A percentile compares a stretch with the other conserved stretches of the same genome.
Conservation (phyloP, 2,329 filamentous ascomycete genomes). For the Fusarium sp. region DNA sequence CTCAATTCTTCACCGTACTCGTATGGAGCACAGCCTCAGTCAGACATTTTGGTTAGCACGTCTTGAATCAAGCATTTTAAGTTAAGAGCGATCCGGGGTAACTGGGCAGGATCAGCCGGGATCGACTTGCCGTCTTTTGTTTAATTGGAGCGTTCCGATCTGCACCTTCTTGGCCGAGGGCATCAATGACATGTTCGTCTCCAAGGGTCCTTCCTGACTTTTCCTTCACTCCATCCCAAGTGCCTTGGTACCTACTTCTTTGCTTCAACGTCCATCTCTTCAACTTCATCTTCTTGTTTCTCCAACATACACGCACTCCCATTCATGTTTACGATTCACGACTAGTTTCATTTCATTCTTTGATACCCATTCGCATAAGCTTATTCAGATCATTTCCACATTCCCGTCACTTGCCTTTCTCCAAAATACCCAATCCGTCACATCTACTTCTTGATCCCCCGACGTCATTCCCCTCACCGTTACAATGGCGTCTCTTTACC, state of each 20-base stretch:
- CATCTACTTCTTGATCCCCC: neutral
- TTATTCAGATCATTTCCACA: neutral
- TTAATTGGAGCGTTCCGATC: slow-evolving; percentile 6
- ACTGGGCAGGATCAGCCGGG: slow-evolving; percentile 11
- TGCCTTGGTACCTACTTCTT: neutral
- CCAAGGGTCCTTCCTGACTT: slow-evolving; percentile 6
- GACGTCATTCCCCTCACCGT: slow-evolving; percentile 15
- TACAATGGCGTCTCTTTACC: slow-evolving; percentile 25
- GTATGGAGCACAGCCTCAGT: slow-evolving; percentile 9
- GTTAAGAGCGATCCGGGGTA: slow-evolving; percentile 14
- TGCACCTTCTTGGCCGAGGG: slow-evolving; percentile 13
- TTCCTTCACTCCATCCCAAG: neutral
- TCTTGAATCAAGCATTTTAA: slow-evolving; percentile 7
- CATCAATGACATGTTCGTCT: slow-evolving; percentile 9
- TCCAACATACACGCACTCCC: neutral
- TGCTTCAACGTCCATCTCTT: neutral
- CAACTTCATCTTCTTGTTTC: neutral
- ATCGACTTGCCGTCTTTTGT: neutral
- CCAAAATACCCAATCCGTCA: neutral
- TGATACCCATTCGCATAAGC: slow-evolving; percentile 3
- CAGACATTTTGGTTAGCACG: neutral
- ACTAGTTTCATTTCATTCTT: neutral
- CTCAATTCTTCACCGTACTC: neutral
- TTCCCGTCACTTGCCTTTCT: neutral
- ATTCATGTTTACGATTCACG: slow-evolving; percentile 4